Percentiles rank a stretch among this genome's conserved stretches.
phyloP scores from a whole-genome alignment of 768 basidiomycete species.

The Suillus paluster region DNA sequence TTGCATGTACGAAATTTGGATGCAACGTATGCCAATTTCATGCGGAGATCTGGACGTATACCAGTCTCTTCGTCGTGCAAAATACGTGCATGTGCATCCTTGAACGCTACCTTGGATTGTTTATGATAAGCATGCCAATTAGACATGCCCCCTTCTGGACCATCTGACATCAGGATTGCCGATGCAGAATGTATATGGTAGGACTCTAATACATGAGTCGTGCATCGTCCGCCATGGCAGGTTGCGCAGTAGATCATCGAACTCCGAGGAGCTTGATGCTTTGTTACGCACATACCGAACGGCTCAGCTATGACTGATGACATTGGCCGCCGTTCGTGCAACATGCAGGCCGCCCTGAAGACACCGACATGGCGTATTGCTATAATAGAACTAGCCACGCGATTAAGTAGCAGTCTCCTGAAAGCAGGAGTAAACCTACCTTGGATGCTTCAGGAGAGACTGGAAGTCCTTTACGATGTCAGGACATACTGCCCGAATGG shows the following conservation, averaged over 20 bases:
- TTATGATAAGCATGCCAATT: conserved; percentile 43
- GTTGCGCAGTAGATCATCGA: conserved; percentile 38
- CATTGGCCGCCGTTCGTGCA: conserved; percentile 27
- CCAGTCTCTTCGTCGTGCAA: conserved; percentile 44
- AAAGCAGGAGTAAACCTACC: conserved; percentile 22
- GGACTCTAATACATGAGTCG: conserved; percentile 37
- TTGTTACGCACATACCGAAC: not conserved
- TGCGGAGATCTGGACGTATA: conserved; percentile 30
- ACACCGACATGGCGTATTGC: conserved; percentile 29
- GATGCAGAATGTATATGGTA: conserved; percentile 43
- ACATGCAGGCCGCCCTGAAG: conserved; percentile 37
- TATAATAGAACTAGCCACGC: conserved; percentile 25
- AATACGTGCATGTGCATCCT: conserved; percentile 14
- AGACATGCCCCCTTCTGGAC: conserved; percentile 15
- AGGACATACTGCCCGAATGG: conserved; percentile 24
- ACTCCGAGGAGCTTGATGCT: conserved; percentile 20
- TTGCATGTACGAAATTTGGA: conserved; percentile 51
- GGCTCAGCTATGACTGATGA: conserved; percentile 19
- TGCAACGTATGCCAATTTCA: conserved; percentile 51
- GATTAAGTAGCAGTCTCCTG: conserved; percentile 9
- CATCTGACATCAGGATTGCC: conserved; percentile 31
- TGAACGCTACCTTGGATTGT: conserved; percentile 20
- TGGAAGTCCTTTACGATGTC: conserved; percentile 14
- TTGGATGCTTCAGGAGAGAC: conserved; percentile 21
- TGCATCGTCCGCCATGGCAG: conserved; percentile 44